These are phyloP conservation scores for Wickerhamia fluorescens DNA, from an alignment of 805 yeast species.

Conservation along the genomic window DNA sequence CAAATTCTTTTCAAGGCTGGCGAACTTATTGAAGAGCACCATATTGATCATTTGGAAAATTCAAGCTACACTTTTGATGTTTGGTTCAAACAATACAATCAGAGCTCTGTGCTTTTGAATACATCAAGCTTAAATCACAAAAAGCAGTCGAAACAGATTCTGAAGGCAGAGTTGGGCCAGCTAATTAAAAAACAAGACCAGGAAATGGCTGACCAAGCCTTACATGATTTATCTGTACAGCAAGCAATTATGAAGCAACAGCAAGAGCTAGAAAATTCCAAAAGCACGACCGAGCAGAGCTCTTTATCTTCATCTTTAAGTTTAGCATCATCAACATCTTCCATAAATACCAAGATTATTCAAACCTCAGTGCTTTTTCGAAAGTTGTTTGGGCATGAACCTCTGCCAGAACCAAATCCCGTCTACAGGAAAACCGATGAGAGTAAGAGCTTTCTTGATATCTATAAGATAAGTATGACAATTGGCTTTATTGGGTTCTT, in stretches of 20 bases:
- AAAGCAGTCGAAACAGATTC: background rate
- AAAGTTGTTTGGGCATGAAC: conserved; percentile 20
- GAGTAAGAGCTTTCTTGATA: conserved; percentile 12
- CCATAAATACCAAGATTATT: conserved; percentile 20
- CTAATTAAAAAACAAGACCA: conserved; percentile 17
- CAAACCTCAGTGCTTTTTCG: too few relatives aligned
- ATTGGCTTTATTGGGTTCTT: conserved; percentile 34
- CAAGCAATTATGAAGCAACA: conserved; percentile 15
- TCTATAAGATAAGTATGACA: conserved; percentile 29
- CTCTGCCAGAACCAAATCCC: conserved; percentile 5
- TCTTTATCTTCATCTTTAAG: conserved; percentile 32
- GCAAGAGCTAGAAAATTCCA: conserved; percentile 20
- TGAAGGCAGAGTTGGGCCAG: background rate
- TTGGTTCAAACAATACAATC: conserved; percentile 31
- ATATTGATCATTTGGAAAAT: conserved; percentile 15
- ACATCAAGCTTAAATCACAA: conserved; percentile 18
- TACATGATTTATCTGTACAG: conserved; percentile 19
- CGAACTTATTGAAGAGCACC: conserved; percentile 17
- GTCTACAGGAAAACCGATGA: too few relatives aligned
- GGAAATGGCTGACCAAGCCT: conserved; percentile 22
- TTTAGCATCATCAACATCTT: conserved; percentile 22
- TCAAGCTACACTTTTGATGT: conserved; percentile 16
- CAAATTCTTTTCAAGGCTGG: conserved; percentile 21
- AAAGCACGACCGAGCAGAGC: too few relatives aligned
- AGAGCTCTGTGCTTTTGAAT: conserved; percentile 26